A percentile compares a stretch with the other conserved stretches of the same genome.
Evolutionary conservation across 495 filamentous ascomycete species (phyloP).

Genomic region (Neurospora sp.): DNA sequence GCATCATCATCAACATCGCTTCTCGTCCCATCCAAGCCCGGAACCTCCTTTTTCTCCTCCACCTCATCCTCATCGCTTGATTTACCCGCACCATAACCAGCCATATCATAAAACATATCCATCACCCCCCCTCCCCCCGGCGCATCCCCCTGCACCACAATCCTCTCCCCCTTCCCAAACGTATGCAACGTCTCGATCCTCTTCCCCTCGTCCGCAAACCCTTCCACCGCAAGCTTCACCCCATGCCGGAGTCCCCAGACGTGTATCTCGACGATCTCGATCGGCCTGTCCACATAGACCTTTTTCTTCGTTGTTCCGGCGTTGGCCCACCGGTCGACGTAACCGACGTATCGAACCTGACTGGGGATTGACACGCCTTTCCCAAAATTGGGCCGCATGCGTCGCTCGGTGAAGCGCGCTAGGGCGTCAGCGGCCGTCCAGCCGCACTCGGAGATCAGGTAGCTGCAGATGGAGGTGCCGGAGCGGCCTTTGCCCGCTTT

Average conservation of each 20-base stretch:
- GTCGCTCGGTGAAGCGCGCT: conserved; percentile 68
- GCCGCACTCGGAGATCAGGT: conserved; percentile 81
- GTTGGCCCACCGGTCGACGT: conserved; percentile 75
- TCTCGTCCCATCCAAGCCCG: conserved; percentile 9
- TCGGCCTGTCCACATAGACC: conserved; percentile 67
- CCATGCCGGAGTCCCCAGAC: conserved; percentile 83
- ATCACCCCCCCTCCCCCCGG: conserved; percentile 35
- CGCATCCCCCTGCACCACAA: conserved; percentile 52
- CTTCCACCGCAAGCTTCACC: conserved; percentile 78
- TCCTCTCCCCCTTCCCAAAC: conserved; percentile 63
- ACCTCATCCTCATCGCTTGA: conserved; percentile 11
- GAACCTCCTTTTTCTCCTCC: conserved; percentile 16
- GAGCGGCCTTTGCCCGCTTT: conserved; percentile 94
- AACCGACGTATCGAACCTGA: conserved; percentile 79
- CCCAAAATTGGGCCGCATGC: conserved; percentile 85
- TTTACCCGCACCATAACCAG: conserved; percentile 25
- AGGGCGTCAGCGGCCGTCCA: conserved; percentile 75
- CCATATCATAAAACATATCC: conserved; percentile 44
- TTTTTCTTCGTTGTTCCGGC: conserved; percentile 41
- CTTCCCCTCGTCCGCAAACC: conserved; percentile 78
- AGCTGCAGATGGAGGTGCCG: conserved; percentile 78
- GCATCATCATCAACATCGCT: background rate
- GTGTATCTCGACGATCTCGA: conserved; percentile 83
- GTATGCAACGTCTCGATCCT: conserved; percentile 75
- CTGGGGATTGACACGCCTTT: conserved; percentile 87